Conservation (phyloP, 202 grass and related monocot species). For the Miscanthus sacchariflorus region DNA sequence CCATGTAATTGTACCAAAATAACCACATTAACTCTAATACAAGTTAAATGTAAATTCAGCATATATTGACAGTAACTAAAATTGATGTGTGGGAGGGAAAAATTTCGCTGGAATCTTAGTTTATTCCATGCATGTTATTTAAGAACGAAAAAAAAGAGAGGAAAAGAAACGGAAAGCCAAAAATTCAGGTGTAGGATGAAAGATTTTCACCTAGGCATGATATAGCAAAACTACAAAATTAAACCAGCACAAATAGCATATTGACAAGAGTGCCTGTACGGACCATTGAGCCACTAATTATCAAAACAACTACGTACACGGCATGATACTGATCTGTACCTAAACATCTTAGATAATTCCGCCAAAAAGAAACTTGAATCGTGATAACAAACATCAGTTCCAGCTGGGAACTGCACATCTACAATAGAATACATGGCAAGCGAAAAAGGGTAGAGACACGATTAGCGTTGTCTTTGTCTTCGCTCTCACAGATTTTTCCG, state of each 20-base stretch:
- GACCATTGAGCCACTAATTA: conserved; percentile 8
- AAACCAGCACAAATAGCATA: neutral
- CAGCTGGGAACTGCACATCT: conserved; percentile 24
- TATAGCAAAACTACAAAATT: no score
- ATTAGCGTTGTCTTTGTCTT: conserved; percentile 17
- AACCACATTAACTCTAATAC: neutral
- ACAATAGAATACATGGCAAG: conserved; percentile 25
- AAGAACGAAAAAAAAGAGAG: neutral
- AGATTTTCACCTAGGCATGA: no score
- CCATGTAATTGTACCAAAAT: neutral
- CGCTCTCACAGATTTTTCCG: conserved; percentile 2
- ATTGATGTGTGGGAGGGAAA: no score
- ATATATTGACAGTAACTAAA: neutral
- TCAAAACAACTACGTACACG: neutral
- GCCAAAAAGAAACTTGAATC: conserved; percentile 15
- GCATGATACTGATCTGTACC: neutral
- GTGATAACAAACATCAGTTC: conserved; percentile 24
- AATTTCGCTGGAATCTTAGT: neutral
- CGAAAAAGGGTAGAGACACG: neutral
- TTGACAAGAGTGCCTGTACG: neutral
- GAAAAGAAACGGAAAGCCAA: no score
- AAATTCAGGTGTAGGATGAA: no score
- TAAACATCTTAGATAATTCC: neutral
- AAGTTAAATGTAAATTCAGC: neutral
- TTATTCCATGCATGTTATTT: neutral